A percentile compares a stretch with the other conserved stretches of the same genome.
Conservation (phyloP, 2,329 filamentous ascomycete species). For the Hypoxylon sp. region DNA sequence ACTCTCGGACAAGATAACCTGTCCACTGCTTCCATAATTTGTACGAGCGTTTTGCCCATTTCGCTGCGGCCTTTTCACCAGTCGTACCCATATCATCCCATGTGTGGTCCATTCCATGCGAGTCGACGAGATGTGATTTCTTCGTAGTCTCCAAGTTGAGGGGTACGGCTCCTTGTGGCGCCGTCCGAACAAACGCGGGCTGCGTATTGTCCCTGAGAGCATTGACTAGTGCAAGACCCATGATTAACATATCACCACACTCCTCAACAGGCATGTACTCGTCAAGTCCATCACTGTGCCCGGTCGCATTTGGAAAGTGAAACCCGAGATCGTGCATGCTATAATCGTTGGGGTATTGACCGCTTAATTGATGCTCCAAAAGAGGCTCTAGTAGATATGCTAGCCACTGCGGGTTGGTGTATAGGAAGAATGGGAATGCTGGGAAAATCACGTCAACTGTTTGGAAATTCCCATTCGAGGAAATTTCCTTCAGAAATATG, state of each 20-base stretch:
- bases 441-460: conserved; percentile 92
- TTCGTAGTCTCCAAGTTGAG: conserved; percentile 37
- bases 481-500: conserved; percentile 88
- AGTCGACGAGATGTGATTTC: conserved; percentile 45
- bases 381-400: conserved; percentile 84
- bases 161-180: conserved; percentile 41
- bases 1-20: conserved; percentile 78
- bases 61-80: conserved; percentile 59
- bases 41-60: conserved; percentile 69
- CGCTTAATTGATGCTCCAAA: conserved; percentile 84
- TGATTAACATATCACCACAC: conserved; percentile 82
- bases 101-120: conserved; percentile 69
- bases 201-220: conserved; percentile 75
- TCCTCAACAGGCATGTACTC: conserved; percentile 84
- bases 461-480: conserved; percentile 86
- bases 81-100: conserved; percentile 68
- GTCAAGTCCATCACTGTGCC: conserved; percentile 77
- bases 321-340: conserved; percentile 83
- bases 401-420: conserved; percentile 86
- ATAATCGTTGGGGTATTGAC: conserved; percentile 87
- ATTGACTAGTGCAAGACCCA: conserved; percentile 83
- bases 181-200: conserved; percentile 69
- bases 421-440: conserved; percentile 87
- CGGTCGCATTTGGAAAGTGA: conserved; percentile 83
- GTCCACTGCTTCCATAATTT: conserved; percentile 83